Evolutionary conservation across 1,284 basidiomycete genomes (phyloP), one percentile per base, ranked within the genome.

Genomic region (Tilletia caries): DNA sequence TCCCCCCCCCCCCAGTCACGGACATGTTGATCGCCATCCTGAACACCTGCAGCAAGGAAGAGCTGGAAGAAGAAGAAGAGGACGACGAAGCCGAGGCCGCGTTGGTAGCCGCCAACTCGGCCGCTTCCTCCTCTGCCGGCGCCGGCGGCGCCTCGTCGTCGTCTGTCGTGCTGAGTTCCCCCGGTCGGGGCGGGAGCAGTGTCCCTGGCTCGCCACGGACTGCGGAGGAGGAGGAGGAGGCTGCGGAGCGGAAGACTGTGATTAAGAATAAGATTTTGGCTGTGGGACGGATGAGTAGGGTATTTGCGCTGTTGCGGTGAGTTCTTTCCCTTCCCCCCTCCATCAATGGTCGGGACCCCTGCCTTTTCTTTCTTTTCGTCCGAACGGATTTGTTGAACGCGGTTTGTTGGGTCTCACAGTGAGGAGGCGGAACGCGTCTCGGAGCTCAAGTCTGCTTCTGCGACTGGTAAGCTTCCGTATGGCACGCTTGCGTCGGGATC

Each of bases 261-360:
- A 92, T 95, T 87, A 96, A 92, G 87, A 97, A 93, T 87, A 99
- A 98, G 88, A 98, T 99, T 76, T 88, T 98, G 83, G 96, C 95
- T 66, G 95, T 98, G 27, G 95, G 95, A 46, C 88, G 95, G 70
- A 96, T 99, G 91, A 90, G 93, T 23, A 87, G 94, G 60, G 94
- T 99, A 52, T 98, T 98, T 85, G 91, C 95, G 2, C 87, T 98
- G 34, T 88, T 99, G 74, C 92, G 95, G 91, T 93, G 68, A 70
- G 90, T 86, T 3, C 25, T n/a, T 50, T 84, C 25, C 27, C 8
- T n/a, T n/a, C n/a, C n/a, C n/a, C n/a, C n/a, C n/a, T n/a, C n/a
- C n/a, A n/a, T n/a, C n/a, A n/a, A n/a, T n/a, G n/a, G n/a, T 60
- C 33, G 23, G 18, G 54, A 34, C 23, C 18, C n/a, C n/a, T 29